These are phyloP conservation scores for Fusarium nurragi DNA, from an alignment of 2,329 filamentous ascomycete species.

Conservation along the genomic window DNA sequence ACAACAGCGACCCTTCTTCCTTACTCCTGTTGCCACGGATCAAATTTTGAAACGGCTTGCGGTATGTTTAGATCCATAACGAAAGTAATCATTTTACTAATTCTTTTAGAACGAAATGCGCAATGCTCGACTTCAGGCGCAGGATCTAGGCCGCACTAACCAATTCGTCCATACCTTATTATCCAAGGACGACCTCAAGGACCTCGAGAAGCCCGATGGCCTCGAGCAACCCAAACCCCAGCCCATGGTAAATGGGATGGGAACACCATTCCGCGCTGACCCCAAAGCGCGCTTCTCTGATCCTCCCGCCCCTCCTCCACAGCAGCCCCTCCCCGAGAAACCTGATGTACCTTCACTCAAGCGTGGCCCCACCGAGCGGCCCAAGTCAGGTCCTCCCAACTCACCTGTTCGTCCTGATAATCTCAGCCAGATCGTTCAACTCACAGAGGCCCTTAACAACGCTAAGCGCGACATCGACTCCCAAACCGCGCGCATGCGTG, in stretches of 20 bases:
- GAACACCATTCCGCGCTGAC: slow-evolving; percentile 71
- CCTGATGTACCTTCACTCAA: slow-evolving; percentile 82
- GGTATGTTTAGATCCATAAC: slow-evolving; percentile 40
- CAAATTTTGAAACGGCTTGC: slow-evolving; percentile 80
- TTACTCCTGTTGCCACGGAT: slow-evolving; percentile 90
- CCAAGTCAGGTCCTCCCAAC: slow-evolving; percentile 64
- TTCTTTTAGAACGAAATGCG: slow-evolving; percentile 83
- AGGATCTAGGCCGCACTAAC: slow-evolving; percentile 83
- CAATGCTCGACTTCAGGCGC: slow-evolving; percentile 84
- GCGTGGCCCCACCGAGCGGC: slow-evolving; percentile 78
- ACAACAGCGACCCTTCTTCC: slow-evolving; percentile 84
- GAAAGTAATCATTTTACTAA: slow-evolving; percentile 29
- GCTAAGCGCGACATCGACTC: slow-evolving; percentile 88
- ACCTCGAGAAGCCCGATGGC: slow-evolving; percentile 61
- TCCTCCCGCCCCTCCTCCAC: slow-evolving; percentile 90
- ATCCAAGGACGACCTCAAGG: slow-evolving; percentile 73
- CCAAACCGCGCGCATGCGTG: slow-evolving; percentile 81
- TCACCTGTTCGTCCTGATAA: slow-evolving; percentile 70
- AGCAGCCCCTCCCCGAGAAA: slow-evolving; percentile 93
- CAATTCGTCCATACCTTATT: slow-evolving; percentile 83
- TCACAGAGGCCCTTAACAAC: slow-evolving; percentile 84
- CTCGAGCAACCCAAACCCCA: slow-evolving; percentile 59
- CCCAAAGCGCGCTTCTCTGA: slow-evolving; percentile 88
- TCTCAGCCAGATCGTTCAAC: slow-evolving; percentile 78
- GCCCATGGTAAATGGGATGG: slow-evolving; percentile 61